Conservation (phyloP, 75 land plant genomes). For the Picea sitchensis region DNA sequence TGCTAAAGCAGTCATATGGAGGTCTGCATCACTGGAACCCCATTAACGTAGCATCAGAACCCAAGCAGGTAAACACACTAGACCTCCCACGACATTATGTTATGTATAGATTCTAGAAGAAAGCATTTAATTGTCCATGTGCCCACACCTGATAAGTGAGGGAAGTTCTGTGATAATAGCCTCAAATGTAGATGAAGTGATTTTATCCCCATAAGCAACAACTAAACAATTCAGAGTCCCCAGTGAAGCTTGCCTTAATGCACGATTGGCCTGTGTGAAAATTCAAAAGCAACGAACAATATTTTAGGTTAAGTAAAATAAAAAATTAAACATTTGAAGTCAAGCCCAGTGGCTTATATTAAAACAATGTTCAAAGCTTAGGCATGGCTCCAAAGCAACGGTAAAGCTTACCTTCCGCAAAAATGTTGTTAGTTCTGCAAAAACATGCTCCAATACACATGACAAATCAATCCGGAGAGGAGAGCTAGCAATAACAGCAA, state of each 20-base stretch:
- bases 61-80: neutral
- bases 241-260: constrained; percentile 89
- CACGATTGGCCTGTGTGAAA: constrained; percentile 75
- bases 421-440: constrained; percentile 89
- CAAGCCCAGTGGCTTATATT: neutral
- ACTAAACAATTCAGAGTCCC: constrained; percentile 86
- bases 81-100: neutral
- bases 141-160: constrained; percentile 75
- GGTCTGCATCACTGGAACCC: constrained; percentile 81
- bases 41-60: neutral
- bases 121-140: neutral
- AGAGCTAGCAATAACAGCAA: constrained; percentile 94
- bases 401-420: constrained; percentile 69
- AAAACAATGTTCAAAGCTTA: neutral
- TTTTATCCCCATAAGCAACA: constrained; percentile 88
- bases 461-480: constrained; percentile 76
- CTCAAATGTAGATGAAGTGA: constrained; percentile 79
- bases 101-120: neutral
- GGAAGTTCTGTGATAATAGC: constrained; percentile 85
- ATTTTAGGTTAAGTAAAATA: neutral
- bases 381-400: neutral
- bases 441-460: constrained; percentile 88
- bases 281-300: constrained; percentile 1
- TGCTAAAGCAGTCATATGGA: constrained; percentile 94
- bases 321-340: neutral